Conservation (phyloP, 1,284 basidiomycete species). For the Meira nashicola region DNA sequence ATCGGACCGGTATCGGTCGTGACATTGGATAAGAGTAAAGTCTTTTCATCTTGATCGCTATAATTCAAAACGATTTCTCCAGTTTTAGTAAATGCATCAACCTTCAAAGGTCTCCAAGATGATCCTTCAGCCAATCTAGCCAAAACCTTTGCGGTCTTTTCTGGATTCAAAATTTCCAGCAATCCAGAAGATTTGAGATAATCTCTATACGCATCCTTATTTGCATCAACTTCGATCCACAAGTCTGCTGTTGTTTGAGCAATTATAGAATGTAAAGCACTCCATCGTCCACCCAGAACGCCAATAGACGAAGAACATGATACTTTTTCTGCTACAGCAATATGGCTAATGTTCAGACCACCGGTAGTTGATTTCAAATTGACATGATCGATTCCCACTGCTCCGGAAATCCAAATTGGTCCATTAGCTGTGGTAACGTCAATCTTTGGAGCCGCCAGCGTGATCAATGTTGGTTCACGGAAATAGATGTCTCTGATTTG, state of each 20-base stretch:
- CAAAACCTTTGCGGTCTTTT: neutral
- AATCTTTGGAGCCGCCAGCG: neutral
- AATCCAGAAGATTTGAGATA: neutral
- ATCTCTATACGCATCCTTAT: neutral
- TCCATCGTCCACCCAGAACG: neutral
- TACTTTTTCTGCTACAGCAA: neutral
- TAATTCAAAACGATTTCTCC: neutral
- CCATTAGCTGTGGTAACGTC: constrained; percentile 3
- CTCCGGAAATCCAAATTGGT: constrained; percentile 4
- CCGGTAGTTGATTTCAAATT: neutral
- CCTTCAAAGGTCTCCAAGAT: neutral
- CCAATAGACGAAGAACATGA: neutral
- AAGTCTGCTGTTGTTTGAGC: neutral
- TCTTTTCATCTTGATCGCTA: neutral
- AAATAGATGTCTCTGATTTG: neutral
- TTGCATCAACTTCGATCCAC: neutral
- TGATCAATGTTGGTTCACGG: neutral
- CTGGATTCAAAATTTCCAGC: neutral
- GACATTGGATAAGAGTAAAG: neutral
- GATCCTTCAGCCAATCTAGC: neutral
- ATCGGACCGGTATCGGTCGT: neutral
- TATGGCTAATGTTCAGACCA: constrained; percentile 1
- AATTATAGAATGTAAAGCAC: neutral
- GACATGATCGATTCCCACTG: neutral
- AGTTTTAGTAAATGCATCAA: neutral